A percentile compares a stretch with the other conserved stretches of the same genome.
phyloP scores from a whole-genome alignment of 352 stramenopile species.

The Peronosclerospora sorghi region DNA sequence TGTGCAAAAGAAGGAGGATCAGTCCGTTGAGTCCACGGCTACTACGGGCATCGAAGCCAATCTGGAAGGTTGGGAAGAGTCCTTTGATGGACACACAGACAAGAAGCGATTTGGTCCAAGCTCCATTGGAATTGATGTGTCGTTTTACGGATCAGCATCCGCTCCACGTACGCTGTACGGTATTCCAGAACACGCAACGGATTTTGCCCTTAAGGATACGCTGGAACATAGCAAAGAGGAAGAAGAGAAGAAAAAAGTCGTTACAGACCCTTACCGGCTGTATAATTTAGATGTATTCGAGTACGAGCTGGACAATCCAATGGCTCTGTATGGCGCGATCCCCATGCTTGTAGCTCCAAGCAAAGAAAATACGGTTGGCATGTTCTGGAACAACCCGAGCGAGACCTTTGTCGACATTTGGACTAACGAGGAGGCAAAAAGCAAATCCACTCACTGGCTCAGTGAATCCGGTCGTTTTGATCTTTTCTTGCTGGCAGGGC shows the following conservation, averaged over 20 bases:
- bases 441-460: conserved; percentile 88
- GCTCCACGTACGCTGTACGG: conserved; percentile 87
- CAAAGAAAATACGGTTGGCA: conserved; percentile 75
- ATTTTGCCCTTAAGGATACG: conserved; percentile 91
- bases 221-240: conserved; percentile 24
- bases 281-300: conserved; percentile 99
- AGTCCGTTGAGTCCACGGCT: conserved; percentile 5
- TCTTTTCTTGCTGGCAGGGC: conserved; percentile 92
- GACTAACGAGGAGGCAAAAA: conserved; percentile 29
- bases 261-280: conserved; percentile 94
- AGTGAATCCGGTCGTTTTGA: conserved; percentile 94
- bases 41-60: conserved; percentile 18
- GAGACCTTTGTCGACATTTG: conserved; percentile 98
- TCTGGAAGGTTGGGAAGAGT: conserved; percentile 90
- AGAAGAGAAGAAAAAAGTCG: conserved; percentile 17
- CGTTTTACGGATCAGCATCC: conserved; percentile 69
- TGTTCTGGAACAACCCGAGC: conserved; percentile 99
- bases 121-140: conserved; percentile 93
- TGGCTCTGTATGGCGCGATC: conserved; percentile 94
- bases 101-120: conserved; percentile 81
- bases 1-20: conserved; percentile 53
- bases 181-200: conserved; percentile 94
- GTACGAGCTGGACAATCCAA: conserved; percentile 97
- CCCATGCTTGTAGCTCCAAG: conserved; percentile 57
- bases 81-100: conserved; percentile 89